Evolutionary conservation across 2,329 filamentous ascomycete genomes (phyloP), one percentile per base, ranked within the genome.

Genomic region (Paracamarosporium sp.): DNA sequence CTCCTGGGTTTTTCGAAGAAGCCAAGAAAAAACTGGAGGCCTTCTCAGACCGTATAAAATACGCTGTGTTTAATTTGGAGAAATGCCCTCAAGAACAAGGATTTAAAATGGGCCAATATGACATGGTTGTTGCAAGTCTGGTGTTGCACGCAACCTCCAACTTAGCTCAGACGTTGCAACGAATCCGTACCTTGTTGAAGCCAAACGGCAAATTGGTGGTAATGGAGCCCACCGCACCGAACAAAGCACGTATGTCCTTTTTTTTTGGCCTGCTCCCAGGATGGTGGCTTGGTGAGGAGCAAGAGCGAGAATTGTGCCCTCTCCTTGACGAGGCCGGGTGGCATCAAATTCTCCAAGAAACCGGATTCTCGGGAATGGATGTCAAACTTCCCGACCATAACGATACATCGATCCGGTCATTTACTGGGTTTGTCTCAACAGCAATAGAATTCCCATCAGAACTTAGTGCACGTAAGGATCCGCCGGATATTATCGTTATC

Each of bases 1-100:
- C 58, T 0, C 61, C 64, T 1, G 50, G 50, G 27, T 67, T 68
- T 30, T 61, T 70, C 30, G 59, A 66, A 15, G 54, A 57, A 17
- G 65, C 65, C 20, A 50, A 56, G 4, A 55, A 59, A 25, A 59
- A 57, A 38, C 62, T 63, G 7, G n/a, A 15, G 27, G 17, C 7
- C 1, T 35, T 24, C 5, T 30, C 17, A 3, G 20, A 15, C 27
- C 31, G 20, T 15, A 46, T 46, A n/a, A 30, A 22, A 17, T 46
- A 31, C 27, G 22, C 17, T 5, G n/a, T 46, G 7, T 12, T 46
- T 5, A 20, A 46, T 27, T 20, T 31, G 3, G 43, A 46, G 11
- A 4, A 2, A 1, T 27, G 33, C 8, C 43, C 43, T 12, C 15
- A 31, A 17, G 15, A 6, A 11, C 43, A 46, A 6, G 43, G 43